Conservation (phyloP, 23 red algal species). For the Gracilaria domingensis region DNA sequence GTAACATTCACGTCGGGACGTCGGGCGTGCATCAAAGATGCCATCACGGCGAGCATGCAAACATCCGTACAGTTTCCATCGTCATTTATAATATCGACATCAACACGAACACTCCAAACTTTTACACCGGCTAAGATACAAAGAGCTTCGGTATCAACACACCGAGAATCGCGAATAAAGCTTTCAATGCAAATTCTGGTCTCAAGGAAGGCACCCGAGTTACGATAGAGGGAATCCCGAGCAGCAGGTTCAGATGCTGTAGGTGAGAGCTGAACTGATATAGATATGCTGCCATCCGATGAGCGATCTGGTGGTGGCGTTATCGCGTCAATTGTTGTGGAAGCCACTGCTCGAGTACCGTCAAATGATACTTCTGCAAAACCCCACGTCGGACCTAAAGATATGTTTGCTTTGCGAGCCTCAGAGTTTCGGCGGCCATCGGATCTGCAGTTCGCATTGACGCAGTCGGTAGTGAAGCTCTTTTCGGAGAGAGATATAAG, state of each 20-base stretch:
- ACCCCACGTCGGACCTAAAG: constrained; percentile 54
- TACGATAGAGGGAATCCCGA: constrained; percentile 49
- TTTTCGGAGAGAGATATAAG: constrained; percentile 53
- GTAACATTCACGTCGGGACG: constrained; percentile 87
- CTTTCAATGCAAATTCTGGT: constrained; percentile 61
- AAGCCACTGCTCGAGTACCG: constrained; percentile 58
- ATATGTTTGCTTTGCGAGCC: constrained; percentile 48
- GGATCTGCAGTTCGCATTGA: constrained; percentile 51
- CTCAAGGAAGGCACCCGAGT: constrained; percentile 18
- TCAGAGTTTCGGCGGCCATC: constrained; percentile 75
- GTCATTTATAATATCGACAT: constrained; percentile 78
- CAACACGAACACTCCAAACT: constrained; percentile 86
- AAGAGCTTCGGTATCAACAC: constrained; percentile 84
- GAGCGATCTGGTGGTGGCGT: constrained; percentile 69
- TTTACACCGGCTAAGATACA: constrained; percentile 84
- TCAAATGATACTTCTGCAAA: constrained; percentile 70
- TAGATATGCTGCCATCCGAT: constrained; percentile 66
- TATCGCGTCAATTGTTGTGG: constrained; percentile 51
- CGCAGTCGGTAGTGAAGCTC: constrained; percentile 56
- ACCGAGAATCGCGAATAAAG: constrained; percentile 62
- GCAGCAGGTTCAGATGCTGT: constrained; percentile 72
- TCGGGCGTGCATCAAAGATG: constrained; percentile 76
- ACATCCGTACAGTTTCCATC: constrained; percentile 84
- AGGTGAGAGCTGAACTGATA: constrained; percentile 72
- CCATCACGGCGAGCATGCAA: constrained; percentile 76